These are phyloP conservation scores for Mimosa bimucronata DNA, from an alignment of 306 rosid species.

Conservation along the genomic window DNA sequence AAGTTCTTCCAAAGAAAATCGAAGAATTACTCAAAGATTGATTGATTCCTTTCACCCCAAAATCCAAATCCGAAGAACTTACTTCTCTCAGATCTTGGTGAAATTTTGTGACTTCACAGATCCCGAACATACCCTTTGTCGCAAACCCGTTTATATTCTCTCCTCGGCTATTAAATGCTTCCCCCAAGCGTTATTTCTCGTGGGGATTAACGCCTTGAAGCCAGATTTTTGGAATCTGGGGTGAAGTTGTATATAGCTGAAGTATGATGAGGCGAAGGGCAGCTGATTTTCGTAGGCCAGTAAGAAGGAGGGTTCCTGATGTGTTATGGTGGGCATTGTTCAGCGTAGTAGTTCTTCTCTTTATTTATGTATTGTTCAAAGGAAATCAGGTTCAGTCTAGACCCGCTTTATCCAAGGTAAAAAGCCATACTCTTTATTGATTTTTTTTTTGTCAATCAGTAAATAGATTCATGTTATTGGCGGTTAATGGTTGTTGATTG, in stretches of 20 bases:
- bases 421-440: background rate
- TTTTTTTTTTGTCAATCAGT: constrained; percentile 5
- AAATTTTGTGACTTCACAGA: constrained; percentile 31
- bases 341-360: constrained; percentile 67
- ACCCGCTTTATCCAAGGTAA: constrained; percentile 68
- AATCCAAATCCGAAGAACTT: constrained; percentile 27
- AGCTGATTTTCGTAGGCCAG: constrained; percentile 80
- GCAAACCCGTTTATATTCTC: background rate
- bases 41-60: constrained; percentile 22
- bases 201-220: constrained; percentile 5
- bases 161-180: background rate
- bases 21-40: background rate
- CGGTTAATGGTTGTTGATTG: background rate
- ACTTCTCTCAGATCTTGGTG: constrained; percentile 36
- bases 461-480: background rate
- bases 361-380: constrained; percentile 68
- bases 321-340: constrained; percentile 76
- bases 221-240: constrained; percentile 20
- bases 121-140: background rate
- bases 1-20: constrained; percentile 26
- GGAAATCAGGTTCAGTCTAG: constrained; percentile 80
- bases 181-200: background rate
- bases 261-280: constrained; percentile 92
- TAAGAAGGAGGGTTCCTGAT: constrained; percentile 76
- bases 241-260: constrained; percentile 10